Evolutionary conservation across 192 early-diverging fungal species (phyloP), one percentile per base, ranked within the genome.

Genomic region (Coemansia sp.): DNA sequence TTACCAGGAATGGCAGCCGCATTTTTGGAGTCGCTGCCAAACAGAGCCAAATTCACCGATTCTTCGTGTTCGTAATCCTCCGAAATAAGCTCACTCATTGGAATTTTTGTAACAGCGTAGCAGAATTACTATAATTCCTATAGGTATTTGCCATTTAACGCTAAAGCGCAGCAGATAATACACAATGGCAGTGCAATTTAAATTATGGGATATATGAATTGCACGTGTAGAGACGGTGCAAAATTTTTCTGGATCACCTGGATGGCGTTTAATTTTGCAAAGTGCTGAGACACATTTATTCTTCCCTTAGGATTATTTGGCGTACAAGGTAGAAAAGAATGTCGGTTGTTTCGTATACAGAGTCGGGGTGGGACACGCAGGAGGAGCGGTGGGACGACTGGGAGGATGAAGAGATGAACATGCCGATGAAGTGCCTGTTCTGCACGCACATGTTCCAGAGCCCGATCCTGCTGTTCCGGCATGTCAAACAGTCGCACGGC

Each of bases 341-440:
- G 82, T 83, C 82, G 27, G 63, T 60, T n/a, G 29, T 68, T 17
- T 83, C 82, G 27, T 76, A 59, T 56, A 70, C 75, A 47, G 82
- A 79, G 67, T 76, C 82, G 7, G 76, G 72, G 19, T 83, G 61
- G 65, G 82, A 78, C 54, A 70, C 76, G 6, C 82, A 78, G 65
- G 82, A 80, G 5, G 87, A 89, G 27, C 87, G 85, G 49, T 89
- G 87, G 87, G 83, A 83, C 60, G 85, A 86, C 76, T 90, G 90
- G 88, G 87, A 90, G 35, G 82, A 85, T 39, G 73, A 72, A 37
- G 85, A 86, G 57, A 87, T 88, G 60, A 80, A 83, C 17, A 65
- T 67, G 10, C 80, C 83, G 0, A 72, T 85, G 72, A 85, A 89
- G 68, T 92, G 91, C 68, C 83, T 92, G 54, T 90, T 91, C 69